Conservation (phyloP, 306 rosid species). For the Medicago ruthenica region DNA sequence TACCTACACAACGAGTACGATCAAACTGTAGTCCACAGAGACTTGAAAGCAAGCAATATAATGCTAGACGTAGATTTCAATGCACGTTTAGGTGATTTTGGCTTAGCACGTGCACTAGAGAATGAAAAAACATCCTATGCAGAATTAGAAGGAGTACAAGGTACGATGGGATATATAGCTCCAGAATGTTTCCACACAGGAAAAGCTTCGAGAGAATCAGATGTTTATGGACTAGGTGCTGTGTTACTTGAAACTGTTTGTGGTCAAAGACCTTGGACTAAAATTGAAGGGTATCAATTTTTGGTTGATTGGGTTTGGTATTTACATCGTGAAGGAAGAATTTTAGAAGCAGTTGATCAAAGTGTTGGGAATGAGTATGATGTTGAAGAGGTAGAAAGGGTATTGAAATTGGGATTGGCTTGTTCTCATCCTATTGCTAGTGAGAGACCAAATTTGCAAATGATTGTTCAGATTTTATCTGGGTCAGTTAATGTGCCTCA, state of each 20-base stretch:
- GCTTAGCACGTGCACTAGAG: conserved; percentile 77
- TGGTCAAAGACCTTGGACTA: conserved; percentile 74
- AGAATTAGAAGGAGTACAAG: conserved; percentile 67
- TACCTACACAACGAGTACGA: conserved; percentile 77
- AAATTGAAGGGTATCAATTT: conserved; percentile 52
- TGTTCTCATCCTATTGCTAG: conserved; percentile 73
- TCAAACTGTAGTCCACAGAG: conserved; percentile 73
- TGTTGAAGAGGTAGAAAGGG: conserved; percentile 65
- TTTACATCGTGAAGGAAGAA: conserved; percentile 59
- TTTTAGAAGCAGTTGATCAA: conserved; percentile 60
- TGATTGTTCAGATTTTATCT: conserved; percentile 64
- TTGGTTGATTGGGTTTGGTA: conserved; percentile 85
- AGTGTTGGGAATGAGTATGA: conserved; percentile 55
- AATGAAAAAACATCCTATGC: conserved; percentile 72
- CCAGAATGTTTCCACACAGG: conserved; percentile 87
- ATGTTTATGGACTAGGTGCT: conserved; percentile 70
- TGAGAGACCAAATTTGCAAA: conserved; percentile 71
- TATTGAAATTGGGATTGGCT: conserved; percentile 65
- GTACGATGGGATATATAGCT: conserved; percentile 82
- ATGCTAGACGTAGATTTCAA: conserved; percentile 72
- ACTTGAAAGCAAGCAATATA: conserved; percentile 79
- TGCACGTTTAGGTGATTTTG: conserved; percentile 72
- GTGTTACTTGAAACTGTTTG: conserved; percentile 73
- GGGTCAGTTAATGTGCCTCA: conserved; percentile 63
- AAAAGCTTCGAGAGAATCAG: conserved; percentile 70